A percentile compares a stretch with the other conserved stretches of the same genome.
These are phyloP conservation scores for Penicillium sp. DNA, from an alignment of 2,329 filamentous ascomycete genomes.

Conservation along the genomic window DNA sequence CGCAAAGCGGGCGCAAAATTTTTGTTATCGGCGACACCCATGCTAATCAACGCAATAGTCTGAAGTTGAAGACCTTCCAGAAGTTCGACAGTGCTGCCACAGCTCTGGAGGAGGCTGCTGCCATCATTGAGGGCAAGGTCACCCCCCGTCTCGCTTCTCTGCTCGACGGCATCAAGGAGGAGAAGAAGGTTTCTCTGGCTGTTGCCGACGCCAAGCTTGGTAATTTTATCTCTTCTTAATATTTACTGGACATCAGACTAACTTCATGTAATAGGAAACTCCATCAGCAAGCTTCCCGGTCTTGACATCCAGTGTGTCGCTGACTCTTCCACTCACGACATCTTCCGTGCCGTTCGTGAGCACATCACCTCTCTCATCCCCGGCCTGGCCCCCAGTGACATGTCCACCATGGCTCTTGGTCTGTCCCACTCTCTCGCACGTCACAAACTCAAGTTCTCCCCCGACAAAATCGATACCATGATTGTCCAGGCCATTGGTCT, in stretches of 20 bases:
- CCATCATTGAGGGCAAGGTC: constrained; percentile 90
- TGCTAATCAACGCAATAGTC: constrained; percentile 50
- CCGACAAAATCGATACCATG: constrained; percentile 99
- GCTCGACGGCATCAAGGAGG: constrained; percentile 88
- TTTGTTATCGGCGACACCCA: constrained; percentile 20
- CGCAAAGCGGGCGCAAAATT: constrained; percentile 24
- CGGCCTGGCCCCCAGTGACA: constrained; percentile 78
- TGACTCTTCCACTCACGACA: constrained; percentile 78
- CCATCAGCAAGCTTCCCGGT: constrained; percentile 88
- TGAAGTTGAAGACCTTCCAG: constrained; percentile 95
- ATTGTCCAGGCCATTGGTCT: constrained; percentile 95
- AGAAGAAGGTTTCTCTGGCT: constrained; percentile 94
- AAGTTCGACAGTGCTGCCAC: constrained; percentile 94
- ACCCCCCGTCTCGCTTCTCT: constrained; percentile 81
- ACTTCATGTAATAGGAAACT: constrained; percentile 56
- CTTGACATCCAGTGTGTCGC: constrained; percentile 82
- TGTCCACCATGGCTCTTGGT: constrained; percentile 93
- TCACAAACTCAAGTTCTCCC: constrained; percentile 98
- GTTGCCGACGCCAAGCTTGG: constrained; percentile 91
- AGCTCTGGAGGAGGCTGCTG: constrained; percentile 86
- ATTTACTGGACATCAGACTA: constrained; percentile 9
- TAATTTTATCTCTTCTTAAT: constrained; percentile 26
- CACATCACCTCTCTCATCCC: constrained; percentile 89
- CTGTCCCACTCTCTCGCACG: constrained; percentile 94
- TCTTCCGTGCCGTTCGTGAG: constrained; percentile 92